Conservation (phyloP, 2,329 filamentous ascomycete genomes). For the Penicillium frequentans region DNA sequence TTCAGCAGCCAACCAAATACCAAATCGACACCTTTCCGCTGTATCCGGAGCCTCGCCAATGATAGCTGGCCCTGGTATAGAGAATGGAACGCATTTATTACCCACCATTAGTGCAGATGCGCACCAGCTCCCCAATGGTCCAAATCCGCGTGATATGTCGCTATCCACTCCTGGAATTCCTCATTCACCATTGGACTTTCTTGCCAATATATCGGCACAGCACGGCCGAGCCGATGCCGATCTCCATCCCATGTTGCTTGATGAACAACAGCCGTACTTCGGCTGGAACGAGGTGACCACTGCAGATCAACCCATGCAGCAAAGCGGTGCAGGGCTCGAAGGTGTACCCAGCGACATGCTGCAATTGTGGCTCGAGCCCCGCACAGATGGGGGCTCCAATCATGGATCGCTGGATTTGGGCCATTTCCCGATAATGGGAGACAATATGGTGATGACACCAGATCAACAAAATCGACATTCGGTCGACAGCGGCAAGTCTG, state of each 20-base stretch:
- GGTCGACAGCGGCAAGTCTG: slow-evolving; percentile 21
- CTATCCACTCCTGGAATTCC: slow-evolving; percentile 31
- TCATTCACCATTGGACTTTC: slow-evolving; percentile 42
- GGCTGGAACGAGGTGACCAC: slow-evolving; percentile 31
- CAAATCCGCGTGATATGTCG: slow-evolving; percentile 25
- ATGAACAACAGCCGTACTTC: slow-evolving; percentile 32
- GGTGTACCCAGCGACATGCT: slow-evolving; percentile 33
- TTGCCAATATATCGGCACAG: slow-evolving; percentile 38
- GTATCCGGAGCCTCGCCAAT: slow-evolving; percentile 13
- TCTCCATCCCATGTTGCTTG: slow-evolving; percentile 27
- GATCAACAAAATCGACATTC: slow-evolving; percentile 26
- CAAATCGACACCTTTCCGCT: slow-evolving; percentile 26
- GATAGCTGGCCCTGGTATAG: background rate
- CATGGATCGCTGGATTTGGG: slow-evolving; percentile 30
- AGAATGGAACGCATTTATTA: slow-evolving; percentile 17
- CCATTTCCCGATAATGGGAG: slow-evolving; percentile 25
- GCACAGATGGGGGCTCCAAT: slow-evolving; percentile 30
- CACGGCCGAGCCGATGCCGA: slow-evolving; percentile 32
- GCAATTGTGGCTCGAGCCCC: slow-evolving; percentile 38
- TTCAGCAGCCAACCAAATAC: slow-evolving; percentile 22
- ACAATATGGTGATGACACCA: slow-evolving; percentile 20
- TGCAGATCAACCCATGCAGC: slow-evolving; percentile 21
- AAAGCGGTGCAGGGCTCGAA: slow-evolving; percentile 24
- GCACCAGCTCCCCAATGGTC: slow-evolving; percentile 14
- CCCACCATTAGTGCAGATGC: slow-evolving; percentile 13